Conservation (phyloP, 1,139 yeast genomes). For the Geotrichum phurueaensis region DNA sequence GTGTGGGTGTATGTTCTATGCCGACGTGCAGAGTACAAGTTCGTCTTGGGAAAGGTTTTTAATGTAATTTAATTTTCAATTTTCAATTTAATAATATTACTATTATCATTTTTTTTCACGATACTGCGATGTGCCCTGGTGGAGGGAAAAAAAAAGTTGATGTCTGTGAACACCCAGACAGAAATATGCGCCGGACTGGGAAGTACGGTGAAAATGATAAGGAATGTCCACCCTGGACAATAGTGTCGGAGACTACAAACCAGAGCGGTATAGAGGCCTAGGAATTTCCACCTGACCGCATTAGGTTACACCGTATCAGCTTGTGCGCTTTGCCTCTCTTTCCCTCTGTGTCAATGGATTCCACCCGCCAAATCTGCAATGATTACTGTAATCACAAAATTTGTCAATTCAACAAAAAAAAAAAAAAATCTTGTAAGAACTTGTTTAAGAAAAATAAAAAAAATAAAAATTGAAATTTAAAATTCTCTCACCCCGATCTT, state of each 20-base stretch:
- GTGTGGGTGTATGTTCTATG: neutral
- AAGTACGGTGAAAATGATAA: neutral
- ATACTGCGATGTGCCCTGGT: neutral
- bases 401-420: neutral
- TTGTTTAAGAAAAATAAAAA: neutral
- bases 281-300: too few species aligned
- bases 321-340: too few species aligned
- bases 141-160: neutral
- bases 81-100: too few species aligned
- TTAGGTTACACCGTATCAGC: too few species aligned
- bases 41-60: too few species aligned
- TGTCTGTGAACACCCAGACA: slow-evolving; percentile 6
- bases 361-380: neutral
- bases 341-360: too few species aligned
- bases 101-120: neutral
- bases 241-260: too few species aligned
- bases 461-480: too few species aligned
- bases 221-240: neutral
- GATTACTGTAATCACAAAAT: neutral
- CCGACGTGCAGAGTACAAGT: neutral
- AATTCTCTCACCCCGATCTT: neutral
- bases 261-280: too few species aligned
- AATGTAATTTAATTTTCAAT: too few species aligned
- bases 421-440: neutral
- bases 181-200: neutral